These are phyloP conservation scores for Trichoderma endophyticum DNA, from an alignment of 2,329 filamentous ascomycete species.

Conservation along the genomic window DNA sequence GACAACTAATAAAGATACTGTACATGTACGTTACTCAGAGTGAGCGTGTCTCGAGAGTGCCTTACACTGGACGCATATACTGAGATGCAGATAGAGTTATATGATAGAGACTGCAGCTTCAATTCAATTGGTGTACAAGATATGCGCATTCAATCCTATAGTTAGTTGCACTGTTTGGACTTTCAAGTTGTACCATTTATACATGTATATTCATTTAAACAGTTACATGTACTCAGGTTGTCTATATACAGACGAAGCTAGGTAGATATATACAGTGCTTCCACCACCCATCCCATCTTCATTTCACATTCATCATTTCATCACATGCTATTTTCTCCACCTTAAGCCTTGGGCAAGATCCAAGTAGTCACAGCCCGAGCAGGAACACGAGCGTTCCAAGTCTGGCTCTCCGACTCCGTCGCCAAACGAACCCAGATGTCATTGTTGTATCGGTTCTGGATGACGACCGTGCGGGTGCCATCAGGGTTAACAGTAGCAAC, in stretches of 20 bases:
- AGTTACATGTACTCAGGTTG: background rate
- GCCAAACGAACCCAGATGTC: constrained; percentile 42
- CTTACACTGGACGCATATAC: background rate
- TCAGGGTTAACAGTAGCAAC: constrained; percentile 48
- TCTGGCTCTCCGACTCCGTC: constrained; percentile 32
- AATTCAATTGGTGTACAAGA: background rate
- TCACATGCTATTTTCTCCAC: background rate
- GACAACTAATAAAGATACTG: background rate
- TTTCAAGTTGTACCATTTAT: background rate
- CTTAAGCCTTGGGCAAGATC: constrained; percentile 33
- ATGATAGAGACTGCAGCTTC: background rate
- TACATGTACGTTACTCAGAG: background rate
- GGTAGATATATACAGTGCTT: constrained; percentile 1
- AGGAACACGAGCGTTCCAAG: constrained; percentile 39
- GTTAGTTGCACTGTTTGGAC: background rate
- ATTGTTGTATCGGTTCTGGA: constrained; percentile 45
- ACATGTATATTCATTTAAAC: background rate
- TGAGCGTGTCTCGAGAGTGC: background rate
- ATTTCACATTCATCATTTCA: background rate
- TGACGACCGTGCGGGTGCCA: constrained; percentile 42
- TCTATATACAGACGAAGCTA: background rate
- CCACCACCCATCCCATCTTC: background rate
- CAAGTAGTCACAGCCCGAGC: constrained; percentile 38
- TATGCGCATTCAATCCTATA: background rate
- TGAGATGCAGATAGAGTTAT: background rate